Base-by-base conservation (phyloP, 2,329 filamentous ascomycete species). In the Sphaerulina musiva region DNA sequence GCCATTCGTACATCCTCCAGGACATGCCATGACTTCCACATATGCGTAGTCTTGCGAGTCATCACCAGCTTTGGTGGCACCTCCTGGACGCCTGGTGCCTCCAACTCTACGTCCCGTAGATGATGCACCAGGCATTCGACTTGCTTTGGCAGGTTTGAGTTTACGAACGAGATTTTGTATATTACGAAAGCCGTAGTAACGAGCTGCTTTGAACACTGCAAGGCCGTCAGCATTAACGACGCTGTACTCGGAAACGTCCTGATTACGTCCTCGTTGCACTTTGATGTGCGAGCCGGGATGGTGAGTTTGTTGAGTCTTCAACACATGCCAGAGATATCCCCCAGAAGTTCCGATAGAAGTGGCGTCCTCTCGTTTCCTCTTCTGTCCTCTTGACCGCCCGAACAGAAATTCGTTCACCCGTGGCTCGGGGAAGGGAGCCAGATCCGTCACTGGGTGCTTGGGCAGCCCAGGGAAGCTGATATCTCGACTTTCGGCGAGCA, bases 21-120 rank as follows among this genome's bases (percentile, higher is more conserved):
- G 93, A 70, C 93, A 98, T 11, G 93, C 93, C 93, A 98, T 98
- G 55, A 98, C 93, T 73, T 98, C 93, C 29, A 97, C 87, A 71
- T 95, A 97, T n/a, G 86, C 80, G 69, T 91, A 91, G 36, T 95
- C 89, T 59, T 57, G 64, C 39, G 66, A 67, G 4, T 66, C 69
- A 42, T 66, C 69, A 6, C 70, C 66, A 26, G 65, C 61, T 43
- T 57, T 62, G 11, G 61, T 68, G 36, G 61, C 34, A n/a, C 34
- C 62, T 4, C 73, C 71, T 14, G 74, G 64, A 51, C 59, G 57
- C 17, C 64, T 57, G 14, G 69, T 50, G 6, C 74, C 80, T 12
- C 70, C 74, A 5, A 75, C 76, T 58, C 76, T 79, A 54, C 79
- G 78, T 42, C 74, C 79, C 50, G 78, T 58, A 26, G 48, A 29